These are phyloP conservation scores for Friedmanniomyces endolithicus DNA, from an alignment of 495 filamentous ascomycete genomes.

Conservation along the genomic window DNA sequence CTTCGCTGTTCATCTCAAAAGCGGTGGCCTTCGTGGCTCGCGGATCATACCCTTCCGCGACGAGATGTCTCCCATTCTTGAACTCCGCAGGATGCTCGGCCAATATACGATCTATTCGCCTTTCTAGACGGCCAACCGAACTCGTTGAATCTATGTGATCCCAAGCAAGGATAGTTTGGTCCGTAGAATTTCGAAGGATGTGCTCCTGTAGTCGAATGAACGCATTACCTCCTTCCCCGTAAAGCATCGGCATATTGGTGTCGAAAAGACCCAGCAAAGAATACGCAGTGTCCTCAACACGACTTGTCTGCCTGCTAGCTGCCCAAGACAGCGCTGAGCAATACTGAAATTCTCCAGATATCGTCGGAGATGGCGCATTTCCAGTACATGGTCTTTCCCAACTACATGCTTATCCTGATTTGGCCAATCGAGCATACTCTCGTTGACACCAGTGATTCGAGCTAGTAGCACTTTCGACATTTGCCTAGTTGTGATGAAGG, in stretches of 20 bases:
- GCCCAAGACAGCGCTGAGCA: conserved; percentile 17
- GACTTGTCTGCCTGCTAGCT: conserved; percentile 1
- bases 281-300: conserved; percentile 27
- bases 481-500: not conserved
- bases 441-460: not conserved
- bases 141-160: not conserved
- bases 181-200: conserved; percentile 18
- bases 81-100: not conserved
- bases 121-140: too few species aligned
- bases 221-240: conserved; percentile 28
- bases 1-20: not conserved
- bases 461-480: not conserved
- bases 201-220: conserved; percentile 25
- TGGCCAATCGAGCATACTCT: not conserved
- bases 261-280: conserved; percentile 27
- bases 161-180: conserved; percentile 15
- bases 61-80: not conserved
- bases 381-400: not conserved
- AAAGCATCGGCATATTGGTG: conserved; percentile 29
- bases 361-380: not conserved
- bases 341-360: not conserved
- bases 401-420: not conserved
- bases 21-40: not conserved
- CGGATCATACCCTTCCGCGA: not conserved
- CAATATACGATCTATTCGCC: not conserved